Evolutionary conservation across 2,329 filamentous ascomycete species (phyloP), one percentile per base, ranked within the genome.

Genomic region (Aulographum hederae): DNA sequence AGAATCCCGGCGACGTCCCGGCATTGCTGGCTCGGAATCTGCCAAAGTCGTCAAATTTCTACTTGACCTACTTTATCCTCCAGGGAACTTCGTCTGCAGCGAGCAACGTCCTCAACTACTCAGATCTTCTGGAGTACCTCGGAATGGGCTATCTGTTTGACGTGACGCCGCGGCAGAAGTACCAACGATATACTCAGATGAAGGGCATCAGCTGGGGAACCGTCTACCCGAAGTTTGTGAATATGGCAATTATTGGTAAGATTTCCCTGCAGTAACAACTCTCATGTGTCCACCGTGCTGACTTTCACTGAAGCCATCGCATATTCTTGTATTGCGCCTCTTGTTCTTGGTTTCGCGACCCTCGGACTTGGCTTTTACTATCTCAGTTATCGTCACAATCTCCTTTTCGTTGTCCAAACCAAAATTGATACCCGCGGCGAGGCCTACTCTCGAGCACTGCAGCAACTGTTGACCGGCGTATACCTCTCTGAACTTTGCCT

Each of bases 1-100:
- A 71, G 0, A 43, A 81, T 3, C 82, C 84, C 0, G 50, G 58
- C 2, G 55, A 56, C 0, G 67, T 72, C 5, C 70, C 81, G 0
- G 55, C 50, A 1, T 54, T 91, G 25, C 63, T 93, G 3, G 76
- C 84, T 1, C 46, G 62, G 12, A 77, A 79, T 36, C 62, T 98
- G 4, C 89, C 89, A 13, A 74, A 69, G 34, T 74, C 82, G 0
- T 85, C 84, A 37, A 95, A 92, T 56, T 91, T 95, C 48, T 98
- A 94, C 53, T 75, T 95, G 14, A 81, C 78, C 0, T 98, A 95
- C 57, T 91, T 98, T 41, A 71, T 95, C 19, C 69, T 98, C 3
- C 89, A 95, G 53, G 91, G 86, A 20, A 54, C 95, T 35, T 76
- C 75, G 2, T 73, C 86, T 38, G 78, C 82, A 3, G 67, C 80